phyloP scores from a whole-genome alignment of 2,329 filamentous ascomycete genomes.

The Aspergillus sp. region DNA sequence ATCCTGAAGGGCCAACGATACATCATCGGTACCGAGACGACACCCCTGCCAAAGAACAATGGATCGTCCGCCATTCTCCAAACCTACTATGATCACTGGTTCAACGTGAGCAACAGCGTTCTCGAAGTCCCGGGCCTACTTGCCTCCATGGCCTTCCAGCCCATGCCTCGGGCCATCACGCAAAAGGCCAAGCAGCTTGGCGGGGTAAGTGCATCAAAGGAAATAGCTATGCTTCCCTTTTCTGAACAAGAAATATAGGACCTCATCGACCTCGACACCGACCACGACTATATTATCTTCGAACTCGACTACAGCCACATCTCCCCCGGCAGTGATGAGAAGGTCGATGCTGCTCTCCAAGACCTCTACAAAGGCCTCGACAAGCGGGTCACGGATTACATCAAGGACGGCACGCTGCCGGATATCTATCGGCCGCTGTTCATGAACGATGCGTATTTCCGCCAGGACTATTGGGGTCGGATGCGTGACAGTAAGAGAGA shows the following conservation, averaged over 20 bases:
- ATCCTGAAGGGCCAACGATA: conserved; percentile 33
- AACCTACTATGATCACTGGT: conserved; percentile 26
- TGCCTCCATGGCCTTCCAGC: conserved; percentile 31
- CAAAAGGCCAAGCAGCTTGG: conserved; percentile 26
- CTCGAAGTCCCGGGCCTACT: conserved; percentile 21
- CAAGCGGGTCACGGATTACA: conserved; percentile 27
- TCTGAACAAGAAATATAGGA: conserved; percentile 18
- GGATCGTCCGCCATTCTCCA: conserved; percentile 21
- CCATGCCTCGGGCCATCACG: conserved; percentile 27
- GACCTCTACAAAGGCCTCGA: conserved; percentile 30
- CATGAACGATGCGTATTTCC: conserved; percentile 40
- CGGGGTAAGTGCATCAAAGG: conserved; percentile 22
- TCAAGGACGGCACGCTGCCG: conserved; percentile 27
- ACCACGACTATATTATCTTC: conserved; percentile 37
- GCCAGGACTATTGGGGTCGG: conserved; percentile 39
- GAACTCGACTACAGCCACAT: conserved; percentile 39
- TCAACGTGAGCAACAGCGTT: conserved; percentile 21
- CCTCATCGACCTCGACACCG: conserved; percentile 34
- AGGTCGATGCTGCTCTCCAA: conserved; percentile 34
- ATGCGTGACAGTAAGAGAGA: conserved; percentile 25
- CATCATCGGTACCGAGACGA: conserved; percentile 33
- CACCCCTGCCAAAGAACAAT: conserved; percentile 25
- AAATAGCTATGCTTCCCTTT: too few relatives aligned
- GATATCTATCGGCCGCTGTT: conserved; percentile 39
- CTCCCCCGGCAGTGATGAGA: conserved; percentile 24